Base-by-base conservation (phyloP, 1,284 basidiomycete species). In the Omphalotus olearius region DNA sequence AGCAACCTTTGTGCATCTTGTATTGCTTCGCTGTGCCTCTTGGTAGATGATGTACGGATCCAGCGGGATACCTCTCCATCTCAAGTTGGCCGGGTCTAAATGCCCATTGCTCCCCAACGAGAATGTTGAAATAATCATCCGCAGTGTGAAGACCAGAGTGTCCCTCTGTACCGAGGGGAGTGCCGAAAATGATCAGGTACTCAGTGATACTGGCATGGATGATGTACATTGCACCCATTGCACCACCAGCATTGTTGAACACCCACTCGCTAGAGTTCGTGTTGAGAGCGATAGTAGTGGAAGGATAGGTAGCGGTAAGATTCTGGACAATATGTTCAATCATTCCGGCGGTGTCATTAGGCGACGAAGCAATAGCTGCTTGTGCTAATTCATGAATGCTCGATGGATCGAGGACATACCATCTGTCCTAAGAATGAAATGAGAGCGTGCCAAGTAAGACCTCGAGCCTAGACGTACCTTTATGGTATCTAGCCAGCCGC, bases 151-250 rank as follows among this genome's bases (percentile, higher is more conserved):
- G 63, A 3, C 96, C 96, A 4, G 86, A 83, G 68, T 99, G 97
- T 4, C 96, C 96, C 69, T 99, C 96, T 1, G 96, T 99, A 11
- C 96, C 96, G 6, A 98, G 75, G 0, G 95, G 93, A 0, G 93
- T 95, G 3, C 96, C 96, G 61, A 99, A 99, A 63, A 99, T 88
- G 65, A 91, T 91, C 64, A 96, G 82, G 73, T 94, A 92, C 76
- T 96, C 93, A 6, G 93, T 95, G 62, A 97, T 86, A 68, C 82
- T 88, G 14, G 94, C 92, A 64, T 98, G 95, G 59, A 99, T 90
- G 70, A 98, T 81, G 69, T 93, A 98, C 96, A 99, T 98, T 41
- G 87, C 85, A 41, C 92, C 96, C 96, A 98, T 99, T 0, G 97
- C 96, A 49, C 97, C 96, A 16, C 95, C 96, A 0, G 96, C 96